Evolutionary conservation across 306 rosid species (phyloP).

Genomic region (Neltuma alba): DNA sequence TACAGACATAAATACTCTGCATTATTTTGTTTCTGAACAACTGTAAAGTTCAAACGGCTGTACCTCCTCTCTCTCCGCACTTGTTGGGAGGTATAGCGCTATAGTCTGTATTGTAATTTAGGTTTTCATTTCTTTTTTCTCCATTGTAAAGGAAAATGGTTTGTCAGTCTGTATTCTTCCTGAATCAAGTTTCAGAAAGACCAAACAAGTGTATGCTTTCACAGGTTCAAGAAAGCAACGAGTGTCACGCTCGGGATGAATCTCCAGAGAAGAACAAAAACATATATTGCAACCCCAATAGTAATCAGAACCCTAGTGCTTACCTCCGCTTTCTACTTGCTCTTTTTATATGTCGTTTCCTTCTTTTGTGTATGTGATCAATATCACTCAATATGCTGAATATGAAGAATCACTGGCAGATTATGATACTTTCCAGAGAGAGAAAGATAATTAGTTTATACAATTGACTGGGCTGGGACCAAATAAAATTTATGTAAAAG

Average conservation of each 20-base stretch:
- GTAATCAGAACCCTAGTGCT: too few species aligned
- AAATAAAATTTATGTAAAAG: background rate
- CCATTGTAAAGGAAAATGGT: background rate
- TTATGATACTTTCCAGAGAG: background rate
- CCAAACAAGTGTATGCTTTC: background rate
- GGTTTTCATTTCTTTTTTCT: background rate
- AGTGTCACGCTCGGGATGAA: background rate
- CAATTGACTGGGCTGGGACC: background rate
- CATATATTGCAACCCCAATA: too few species aligned
- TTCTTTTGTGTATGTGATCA: too few species aligned
- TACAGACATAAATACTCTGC: slow-evolving; percentile 32
- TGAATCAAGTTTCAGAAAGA: background rate
- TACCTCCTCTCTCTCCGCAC: background rate
- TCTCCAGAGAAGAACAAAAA: too few species aligned
- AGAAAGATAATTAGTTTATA: background rate
- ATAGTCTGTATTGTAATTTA: background rate
- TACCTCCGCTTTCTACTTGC: too few species aligned
- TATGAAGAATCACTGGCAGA: background rate
- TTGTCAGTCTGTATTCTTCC: background rate
- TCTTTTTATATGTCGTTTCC: too few species aligned
- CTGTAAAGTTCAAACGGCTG: background rate
- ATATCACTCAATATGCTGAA: background rate
- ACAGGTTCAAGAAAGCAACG: background rate
- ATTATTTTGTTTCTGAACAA: background rate
- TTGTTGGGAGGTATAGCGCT: background rate